These are phyloP conservation scores for Allomyces macrogynus DNA, from an alignment of 192 early-diverging fungal genomes.

Conservation along the genomic window DNA sequence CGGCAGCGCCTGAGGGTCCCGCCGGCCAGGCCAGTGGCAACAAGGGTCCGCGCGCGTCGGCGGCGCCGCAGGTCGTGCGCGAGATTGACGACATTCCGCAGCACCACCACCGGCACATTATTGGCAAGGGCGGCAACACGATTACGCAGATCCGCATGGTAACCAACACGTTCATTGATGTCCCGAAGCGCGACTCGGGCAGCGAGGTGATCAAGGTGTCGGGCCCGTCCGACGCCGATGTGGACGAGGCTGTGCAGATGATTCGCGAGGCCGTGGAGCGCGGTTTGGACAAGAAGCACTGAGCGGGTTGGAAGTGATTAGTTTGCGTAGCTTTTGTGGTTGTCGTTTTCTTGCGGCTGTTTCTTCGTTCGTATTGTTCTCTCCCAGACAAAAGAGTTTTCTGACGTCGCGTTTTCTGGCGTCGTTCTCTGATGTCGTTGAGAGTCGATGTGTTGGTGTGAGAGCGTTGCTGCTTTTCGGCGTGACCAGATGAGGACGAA, in stretches of 20 bases:
- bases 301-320: no score
- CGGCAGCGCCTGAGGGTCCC: conserved; percentile 8
- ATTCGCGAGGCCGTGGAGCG: not conserved
- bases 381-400: no score
- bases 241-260: not conserved
- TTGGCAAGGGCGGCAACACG: conserved; percentile 50
- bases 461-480: no score
- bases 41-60: conserved; percentile 8
- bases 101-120: conserved; percentile 39
- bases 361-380: no score
- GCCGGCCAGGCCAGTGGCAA: conserved; percentile 8
- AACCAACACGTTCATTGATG: conserved; percentile 39
- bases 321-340: no score
- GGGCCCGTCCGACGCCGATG: not conserved
- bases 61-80: conserved; percentile 7
- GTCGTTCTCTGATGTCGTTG: no score
- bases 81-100: conserved; percentile 21
- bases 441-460: no score
- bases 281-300: not conserved
- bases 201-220: not conserved
- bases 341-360: no score
- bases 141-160: conserved; percentile 47
- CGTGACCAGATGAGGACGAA: no score
- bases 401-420: no score
- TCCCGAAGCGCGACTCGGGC: conserved; percentile 18